These are phyloP conservation scores for Blastomyces percursus DNA, from an alignment of 2,329 filamentous ascomycete species.

Conservation along the genomic window DNA sequence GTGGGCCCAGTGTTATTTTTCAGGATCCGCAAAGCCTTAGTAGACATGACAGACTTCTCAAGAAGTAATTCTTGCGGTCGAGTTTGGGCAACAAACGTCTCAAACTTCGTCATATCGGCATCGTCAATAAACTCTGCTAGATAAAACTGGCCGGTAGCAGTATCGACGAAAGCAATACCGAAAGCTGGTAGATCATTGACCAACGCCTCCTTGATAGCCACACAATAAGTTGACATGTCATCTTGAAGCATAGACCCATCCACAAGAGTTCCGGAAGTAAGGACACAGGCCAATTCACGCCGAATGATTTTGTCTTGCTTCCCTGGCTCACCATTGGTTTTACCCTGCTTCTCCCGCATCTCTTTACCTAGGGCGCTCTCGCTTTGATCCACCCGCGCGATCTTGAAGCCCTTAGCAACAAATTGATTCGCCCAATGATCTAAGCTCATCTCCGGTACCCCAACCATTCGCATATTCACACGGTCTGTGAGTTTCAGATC, in stretches of 20 bases:
- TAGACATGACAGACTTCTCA: conserved; percentile 75
- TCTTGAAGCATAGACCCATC: conserved; percentile 96
- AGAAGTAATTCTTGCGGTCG: conserved; percentile 78
- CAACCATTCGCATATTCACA: conserved; percentile 99
- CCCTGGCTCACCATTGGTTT: conserved; percentile 44
- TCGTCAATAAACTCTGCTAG: conserved; percentile 90
- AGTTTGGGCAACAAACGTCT: conserved; percentile 90
- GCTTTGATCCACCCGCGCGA: conserved; percentile 91
- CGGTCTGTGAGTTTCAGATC: conserved; percentile 95
- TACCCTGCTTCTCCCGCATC: conserved; percentile 79
- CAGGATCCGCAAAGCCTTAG: conserved; percentile 81
- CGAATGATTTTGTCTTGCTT: conserved; percentile 90
- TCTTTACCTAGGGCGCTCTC: conserved; percentile 93
- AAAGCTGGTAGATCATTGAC: conserved; percentile 68
- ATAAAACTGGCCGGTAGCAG: conserved; percentile 89
- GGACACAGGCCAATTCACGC: conserved; percentile 77
- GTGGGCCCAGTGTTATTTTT: conserved; percentile 92
- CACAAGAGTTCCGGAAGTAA: conserved; percentile 86
- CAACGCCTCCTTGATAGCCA: conserved; percentile 74
- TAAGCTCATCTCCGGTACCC: conserved; percentile 89
- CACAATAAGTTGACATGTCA: conserved; percentile 94
- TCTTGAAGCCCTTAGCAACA: conserved; percentile 95
- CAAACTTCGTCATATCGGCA: conserved; percentile 86
- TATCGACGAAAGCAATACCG: conserved; percentile 87
- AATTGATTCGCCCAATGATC: conserved; percentile 98